Evolutionary conservation across 768 basidiomycete species (phyloP).

Genomic region (Suillus sp.): DNA sequence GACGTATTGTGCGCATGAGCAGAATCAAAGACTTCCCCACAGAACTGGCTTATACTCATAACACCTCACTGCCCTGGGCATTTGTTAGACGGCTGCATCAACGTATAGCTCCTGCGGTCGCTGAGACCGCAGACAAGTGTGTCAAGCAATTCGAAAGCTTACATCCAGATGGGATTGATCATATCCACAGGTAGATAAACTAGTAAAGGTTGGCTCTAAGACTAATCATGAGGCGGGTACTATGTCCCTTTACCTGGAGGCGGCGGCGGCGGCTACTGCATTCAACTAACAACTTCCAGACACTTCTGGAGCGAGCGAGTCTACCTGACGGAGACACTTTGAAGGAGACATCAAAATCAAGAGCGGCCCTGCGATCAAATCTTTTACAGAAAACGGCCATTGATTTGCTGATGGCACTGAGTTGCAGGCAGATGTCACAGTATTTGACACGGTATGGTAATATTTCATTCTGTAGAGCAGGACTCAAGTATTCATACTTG

Average conservation of each 20-base stretch:
- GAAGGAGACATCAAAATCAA: conserved; percentile 55
- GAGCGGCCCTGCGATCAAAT: conserved; percentile 38
- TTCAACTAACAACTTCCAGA: too few relatives aligned
- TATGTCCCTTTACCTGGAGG: conserved; percentile 27
- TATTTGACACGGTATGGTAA: conserved; percentile 32
- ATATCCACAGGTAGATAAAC: conserved; percentile 29
- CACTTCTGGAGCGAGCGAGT: too few relatives aligned
- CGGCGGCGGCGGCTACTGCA: too few relatives aligned
- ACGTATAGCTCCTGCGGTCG: conserved; percentile 19
- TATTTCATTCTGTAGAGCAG: neutral
- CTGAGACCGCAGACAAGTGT: conserved; percentile 31
- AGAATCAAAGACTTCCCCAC: conserved; percentile 24
- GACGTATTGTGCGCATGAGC: too few relatives aligned
- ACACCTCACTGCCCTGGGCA: conserved; percentile 20
- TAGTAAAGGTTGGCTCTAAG: conserved; percentile 42
- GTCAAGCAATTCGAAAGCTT: conserved; percentile 1
- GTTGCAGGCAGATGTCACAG: conserved; percentile 34
- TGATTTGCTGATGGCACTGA: conserved; percentile 32
- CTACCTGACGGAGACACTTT: too few relatives aligned
- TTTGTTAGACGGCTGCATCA: conserved; percentile 23
- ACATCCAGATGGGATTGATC: neutral
- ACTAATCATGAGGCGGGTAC: conserved; percentile 38
- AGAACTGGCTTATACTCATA: conserved; percentile 26
- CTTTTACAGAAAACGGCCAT: conserved; percentile 34
- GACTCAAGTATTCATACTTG: neutral